Percentiles rank a stretch among this genome's conserved stretches.
phyloP scores from a whole-genome alignment of 2,329 filamentous ascomycete genomes.

The Neonectria punicea region DNA sequence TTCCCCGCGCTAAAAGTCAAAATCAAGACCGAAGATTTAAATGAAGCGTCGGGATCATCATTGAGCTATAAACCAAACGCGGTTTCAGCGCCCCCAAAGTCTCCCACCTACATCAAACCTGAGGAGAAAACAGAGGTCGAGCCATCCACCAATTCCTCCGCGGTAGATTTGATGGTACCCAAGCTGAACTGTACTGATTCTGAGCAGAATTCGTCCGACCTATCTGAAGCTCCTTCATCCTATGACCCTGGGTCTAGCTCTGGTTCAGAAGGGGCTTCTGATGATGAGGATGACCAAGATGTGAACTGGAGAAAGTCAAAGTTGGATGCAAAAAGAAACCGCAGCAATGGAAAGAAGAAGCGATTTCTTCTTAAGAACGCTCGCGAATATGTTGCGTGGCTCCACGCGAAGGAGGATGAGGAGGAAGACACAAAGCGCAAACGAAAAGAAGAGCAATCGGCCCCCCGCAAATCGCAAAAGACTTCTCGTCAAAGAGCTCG shows the following conservation, averaged over 20 bases:
- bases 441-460: not conserved
- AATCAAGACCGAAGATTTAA: not conserved
- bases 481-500: not conserved
- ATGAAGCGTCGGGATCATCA: not conserved
- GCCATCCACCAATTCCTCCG: not conserved
- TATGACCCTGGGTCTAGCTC: not conserved
- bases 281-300: not conserved
- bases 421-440: slow-evolving; percentile 18
- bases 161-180: no score
- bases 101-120: not conserved
- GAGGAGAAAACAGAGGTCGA: not conserved
- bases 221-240: not conserved
- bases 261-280: not conserved
- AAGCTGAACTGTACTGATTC: not conserved
- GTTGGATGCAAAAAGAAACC: not conserved
- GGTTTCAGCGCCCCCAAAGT: not conserved
- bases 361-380: not conserved
- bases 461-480: not conserved
- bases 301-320: not conserved
- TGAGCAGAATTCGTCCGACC: not conserved
- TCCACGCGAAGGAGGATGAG: not conserved
- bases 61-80: not conserved
- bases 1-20: not conserved
- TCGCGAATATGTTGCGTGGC: slow-evolving; percentile 3
- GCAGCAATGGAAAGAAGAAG: not conserved